Evolutionary conservation across 495 filamentous ascomycete genomes (phyloP), one percentile per base, ranked within the genome.

Genomic region (Aspergillus sclerotioniger): DNA sequence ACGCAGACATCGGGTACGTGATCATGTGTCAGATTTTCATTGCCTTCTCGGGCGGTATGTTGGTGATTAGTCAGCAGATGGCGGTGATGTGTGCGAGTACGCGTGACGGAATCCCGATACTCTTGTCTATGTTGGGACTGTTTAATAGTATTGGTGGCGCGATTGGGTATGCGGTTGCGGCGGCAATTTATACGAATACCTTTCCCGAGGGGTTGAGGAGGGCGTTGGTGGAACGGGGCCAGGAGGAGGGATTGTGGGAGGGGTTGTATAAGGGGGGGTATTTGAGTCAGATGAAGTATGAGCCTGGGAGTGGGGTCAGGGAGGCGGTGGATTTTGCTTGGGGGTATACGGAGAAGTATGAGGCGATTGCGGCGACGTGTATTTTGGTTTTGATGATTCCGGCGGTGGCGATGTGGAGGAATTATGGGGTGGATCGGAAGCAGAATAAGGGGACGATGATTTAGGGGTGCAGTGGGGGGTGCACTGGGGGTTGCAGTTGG

Each of bases 11-110:
- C 47, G 87, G 85, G 21, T 90, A 86, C 67, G 71, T 92, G 17
- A 74, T 90, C 70, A 89, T 90, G 84, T 86, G 82, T 62, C 87
- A 91, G 69, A 89, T 91, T 67, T 86, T 91, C 72, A 90, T 91
- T 62, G 84, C 88, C 28, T 82, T 92, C 53, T 76, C 79, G 13
- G 87, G 86, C 16, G 84, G 85, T 32, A 85, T 81, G 3, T 64
- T 87, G 6, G 72, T 91, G 53, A 87, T 91, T 64, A 79, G 76
- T 50, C 80, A 88, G 61, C 83, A 92, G 57, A 87, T 91, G 68
- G 87, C 87, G 4, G 83, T 84, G 69, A 89, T 91, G 87, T 86
- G 88, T 0, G 83, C 81, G 4, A 79, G 83, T 6, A 71, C 72
- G 20, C 72, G 80, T 3, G 80, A 90, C 52, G 77, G 87, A 49